Evolutionary conservation across 352 stramenopile species (phyloP), one percentile per base, ranked within the genome.

Genomic region (Globisporangium cylindrosporum): DNA sequence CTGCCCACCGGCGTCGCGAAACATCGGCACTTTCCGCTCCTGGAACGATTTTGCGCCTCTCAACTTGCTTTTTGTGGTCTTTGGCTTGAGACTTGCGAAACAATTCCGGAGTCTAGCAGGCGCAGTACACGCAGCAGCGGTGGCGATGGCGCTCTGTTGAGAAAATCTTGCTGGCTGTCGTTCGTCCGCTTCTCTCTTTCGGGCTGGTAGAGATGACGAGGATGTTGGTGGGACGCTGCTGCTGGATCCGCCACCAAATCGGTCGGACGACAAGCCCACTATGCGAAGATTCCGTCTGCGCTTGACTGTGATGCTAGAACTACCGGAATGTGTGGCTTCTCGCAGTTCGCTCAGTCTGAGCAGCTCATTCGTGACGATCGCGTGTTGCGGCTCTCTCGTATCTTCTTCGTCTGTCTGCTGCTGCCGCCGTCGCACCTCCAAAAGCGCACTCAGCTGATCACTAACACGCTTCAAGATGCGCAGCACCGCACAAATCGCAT

Each of bases 401-500:
- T 34, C 29, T n/a, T 24, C 25, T 38, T 1, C 4, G 24, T 22
- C 18, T 14, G 9, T 10, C n/a, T 20, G 10, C 9, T 55, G 27
- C 15, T 59, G 8, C 18, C 12, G 1, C 38, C 10, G 18, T 14
- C n/a, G 20, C 4, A 18, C 5, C n/a, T 32, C 34, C n/a, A 65
- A 5, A 7, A 68, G 49, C 24, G 32, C 24, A 1, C 6, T 51
- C 4, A n/a, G 36, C 4, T 59, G 49, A 12, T 60, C 67, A 3
- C 49, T 41, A 3, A 90, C 46, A 5, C 82, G 72, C 69, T 71
- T 80, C 7, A 92, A 64, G 1, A 91, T 69, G 2, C 43, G 57
- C 12, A 92, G 64, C 34, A 91, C 76, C 1, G 82, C 79, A 15
- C 69, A 76, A 58, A 92, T 86, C 7, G 74, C 72, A 8, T 70